phyloP scores from a whole-genome alignment of 2,329 filamentous ascomycete genomes.

The Aureobasidium namibiae region DNA sequence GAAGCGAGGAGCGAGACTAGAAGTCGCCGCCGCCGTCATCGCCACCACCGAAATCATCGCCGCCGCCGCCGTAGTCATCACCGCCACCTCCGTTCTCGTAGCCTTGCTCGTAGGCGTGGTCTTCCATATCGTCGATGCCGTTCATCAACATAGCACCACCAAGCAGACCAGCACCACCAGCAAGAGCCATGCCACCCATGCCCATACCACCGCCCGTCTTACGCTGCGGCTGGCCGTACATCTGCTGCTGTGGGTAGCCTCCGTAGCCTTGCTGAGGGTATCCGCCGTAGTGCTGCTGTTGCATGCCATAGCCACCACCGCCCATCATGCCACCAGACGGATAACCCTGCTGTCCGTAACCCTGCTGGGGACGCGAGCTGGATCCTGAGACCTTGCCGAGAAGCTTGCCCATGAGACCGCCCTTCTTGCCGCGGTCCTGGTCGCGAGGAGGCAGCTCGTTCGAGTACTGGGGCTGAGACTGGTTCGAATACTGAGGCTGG shows the following conservation, averaged over 20 bases:
- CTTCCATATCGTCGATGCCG: conserved; percentile 48
- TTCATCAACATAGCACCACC: conserved; percentile 69
- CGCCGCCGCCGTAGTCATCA: conserved; percentile 23
- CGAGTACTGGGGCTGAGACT: conserved; percentile 20
- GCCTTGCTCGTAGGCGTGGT: conserved; percentile 43
- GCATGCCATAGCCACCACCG: conserved; percentile 16
- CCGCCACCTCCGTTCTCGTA: conserved; percentile 26
- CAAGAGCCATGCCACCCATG: conserved; percentile 37
- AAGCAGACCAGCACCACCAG: conserved; percentile 66
- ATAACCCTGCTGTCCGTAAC: conserved; percentile 20
- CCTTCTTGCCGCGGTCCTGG: conserved; percentile 31
- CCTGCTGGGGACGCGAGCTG: conserved; percentile 13
- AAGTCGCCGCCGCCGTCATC: conserved; percentile 18
- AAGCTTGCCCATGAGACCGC: conserved; percentile 45
- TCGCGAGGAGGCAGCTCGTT: conserved; percentile 26
- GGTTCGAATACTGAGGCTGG: neutral
- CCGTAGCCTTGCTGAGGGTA: conserved; percentile 19
- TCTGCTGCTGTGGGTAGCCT: conserved; percentile 22
- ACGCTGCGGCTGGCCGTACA: conserved; percentile 32
- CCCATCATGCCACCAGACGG: conserved; percentile 20
- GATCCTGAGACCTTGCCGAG: conserved; percentile 35
- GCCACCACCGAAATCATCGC: conserved; percentile 21
- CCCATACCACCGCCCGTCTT: conserved; percentile 33
- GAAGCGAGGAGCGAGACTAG: neutral
- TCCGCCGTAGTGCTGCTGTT: conserved; percentile 20